Evolutionary conservation across 2,329 filamentous ascomycete genomes (phyloP).

Genomic region (Thielaviopsis euricoi): DNA sequence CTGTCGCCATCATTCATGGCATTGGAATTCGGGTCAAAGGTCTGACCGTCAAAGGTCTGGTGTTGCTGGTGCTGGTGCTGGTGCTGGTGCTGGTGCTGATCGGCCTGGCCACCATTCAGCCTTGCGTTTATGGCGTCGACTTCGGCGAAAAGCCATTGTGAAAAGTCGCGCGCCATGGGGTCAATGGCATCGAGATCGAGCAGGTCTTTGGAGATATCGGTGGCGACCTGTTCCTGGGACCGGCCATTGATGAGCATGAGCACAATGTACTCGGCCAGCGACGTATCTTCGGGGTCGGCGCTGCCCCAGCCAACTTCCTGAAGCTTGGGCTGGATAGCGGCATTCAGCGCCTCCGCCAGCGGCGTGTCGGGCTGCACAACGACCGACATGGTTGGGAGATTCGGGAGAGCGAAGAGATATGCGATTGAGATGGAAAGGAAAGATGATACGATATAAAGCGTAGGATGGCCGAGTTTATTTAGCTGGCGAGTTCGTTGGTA

Average conservation of each 20-base stretch:
- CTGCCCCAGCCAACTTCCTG: constrained; percentile 86
- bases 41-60: neutral
- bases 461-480: neutral
- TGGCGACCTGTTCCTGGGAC: constrained; percentile 73
- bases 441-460: no score
- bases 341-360: constrained; percentile 67
- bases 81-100: neutral
- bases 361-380: constrained; percentile 64
- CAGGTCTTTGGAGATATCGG: constrained; percentile 76
- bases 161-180: constrained; percentile 65
- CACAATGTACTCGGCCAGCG: constrained; percentile 88
- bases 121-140: constrained; percentile 51
- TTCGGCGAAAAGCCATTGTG: constrained; percentile 85
- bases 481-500: neutral
- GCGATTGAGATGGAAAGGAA: neutral
- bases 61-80: neutral
- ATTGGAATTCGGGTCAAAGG: neutral
- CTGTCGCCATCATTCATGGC: constrained; percentile 1
- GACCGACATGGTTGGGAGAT: constrained; percentile 50
- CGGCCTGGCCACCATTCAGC: constrained; percentile 29
- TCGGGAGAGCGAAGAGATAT: constrained; percentile 9
- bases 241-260: constrained; percentile 96
- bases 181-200: constrained; percentile 71
- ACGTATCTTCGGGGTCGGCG: constrained; percentile 58
- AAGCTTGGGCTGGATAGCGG: constrained; percentile 76